Evolutionary conservation across 169 alveolate species (phyloP).

Genomic region (Plasmodium inui): DNA sequence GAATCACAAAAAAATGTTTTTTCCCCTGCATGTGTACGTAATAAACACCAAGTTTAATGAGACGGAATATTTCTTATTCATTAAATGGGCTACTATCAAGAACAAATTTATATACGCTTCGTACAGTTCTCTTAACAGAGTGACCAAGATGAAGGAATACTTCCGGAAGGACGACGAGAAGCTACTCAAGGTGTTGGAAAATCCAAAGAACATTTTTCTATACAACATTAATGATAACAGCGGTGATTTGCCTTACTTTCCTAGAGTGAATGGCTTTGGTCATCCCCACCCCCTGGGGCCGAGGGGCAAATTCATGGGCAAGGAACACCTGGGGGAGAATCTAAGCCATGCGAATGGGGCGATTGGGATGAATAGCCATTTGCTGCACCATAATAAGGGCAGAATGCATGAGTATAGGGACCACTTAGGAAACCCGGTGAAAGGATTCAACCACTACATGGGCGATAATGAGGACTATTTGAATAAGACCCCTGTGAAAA

Average conservation of each 20-base stretch:
- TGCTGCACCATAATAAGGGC: slow-evolving; percentile 11
- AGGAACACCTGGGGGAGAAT: slow-evolving; percentile 18
- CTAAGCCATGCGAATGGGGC: neutral
- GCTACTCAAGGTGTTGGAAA: slow-evolving; percentile 53
- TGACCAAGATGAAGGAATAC: slow-evolving; percentile 63
- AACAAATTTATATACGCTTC: slow-evolving; percentile 60
- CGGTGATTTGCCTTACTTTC: slow-evolving; percentile 13
- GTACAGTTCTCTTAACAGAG: slow-evolving; percentile 61
- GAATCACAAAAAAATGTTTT: slow-evolving; percentile 60
- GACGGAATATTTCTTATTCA: slow-evolving; percentile 57
- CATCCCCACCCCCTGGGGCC: neutral
- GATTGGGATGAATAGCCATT: neutral
- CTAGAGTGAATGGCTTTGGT: neutral
- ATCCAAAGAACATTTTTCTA: slow-evolving; percentile 55
- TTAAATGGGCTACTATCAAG: slow-evolving; percentile 72
- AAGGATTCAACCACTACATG: neutral
- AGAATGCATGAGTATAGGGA: slow-evolving; percentile 19
- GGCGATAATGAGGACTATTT: slow-evolving; percentile 28
- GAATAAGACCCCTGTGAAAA: slow-evolving; percentile 65
- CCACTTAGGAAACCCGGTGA: neutral
- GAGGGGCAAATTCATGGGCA: slow-evolving; percentile 14
- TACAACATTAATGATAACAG: slow-evolving; percentile 54
- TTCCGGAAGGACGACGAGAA: slow-evolving; percentile 55
- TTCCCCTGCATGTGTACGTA: slow-evolving; percentile 71
- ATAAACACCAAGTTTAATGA: slow-evolving; percentile 61